Percentiles rank a stretch among this genome's conserved stretches.
phyloP scores from a whole-genome alignment of 1,284 basidiomycete species.

The Irpex lacteus region DNA sequence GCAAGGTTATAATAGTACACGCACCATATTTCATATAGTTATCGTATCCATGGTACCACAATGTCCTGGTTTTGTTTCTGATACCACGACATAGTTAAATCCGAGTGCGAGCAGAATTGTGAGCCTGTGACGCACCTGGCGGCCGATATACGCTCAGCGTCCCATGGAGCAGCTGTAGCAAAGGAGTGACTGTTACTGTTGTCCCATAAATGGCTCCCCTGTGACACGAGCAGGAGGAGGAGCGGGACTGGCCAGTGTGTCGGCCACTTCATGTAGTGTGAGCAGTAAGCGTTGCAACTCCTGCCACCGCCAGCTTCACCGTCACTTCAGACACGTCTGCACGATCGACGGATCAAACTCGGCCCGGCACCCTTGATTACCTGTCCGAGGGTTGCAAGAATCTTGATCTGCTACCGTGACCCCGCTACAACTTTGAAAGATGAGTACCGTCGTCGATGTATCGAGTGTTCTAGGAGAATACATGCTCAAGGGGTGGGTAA shows the following conservation, averaged over 20 bases:
- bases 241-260: conserved; percentile 57
- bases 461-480: conserved; percentile 63
- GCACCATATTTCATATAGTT: conserved; percentile 77
- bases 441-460: conserved; percentile 55
- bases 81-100: neutral
- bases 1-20: conserved; percentile 20
- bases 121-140: conserved; percentile 45
- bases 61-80: conserved; percentile 66
- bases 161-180: conserved; percentile 46
- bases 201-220: conserved; percentile 44
- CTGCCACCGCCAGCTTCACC: neutral
- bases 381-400: neutral
- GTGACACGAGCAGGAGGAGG: conserved; percentile 43
- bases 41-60: conserved; percentile 84
- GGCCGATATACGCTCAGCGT: conserved; percentile 54
- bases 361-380: neutral
- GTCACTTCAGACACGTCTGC: conserved; percentile 10
- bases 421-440: conserved; percentile 19
- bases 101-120: neutral
- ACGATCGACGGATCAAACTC: conserved; percentile 4
- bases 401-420: neutral
- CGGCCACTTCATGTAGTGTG: conserved; percentile 60
- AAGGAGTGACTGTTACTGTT: conserved; percentile 30
- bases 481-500: conserved; percentile 77
- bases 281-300: conserved; percentile 3